These are phyloP conservation scores for Geotrichum aggregatum DNA, from an alignment of 1,139 yeast species.

Conservation along the genomic window DNA sequence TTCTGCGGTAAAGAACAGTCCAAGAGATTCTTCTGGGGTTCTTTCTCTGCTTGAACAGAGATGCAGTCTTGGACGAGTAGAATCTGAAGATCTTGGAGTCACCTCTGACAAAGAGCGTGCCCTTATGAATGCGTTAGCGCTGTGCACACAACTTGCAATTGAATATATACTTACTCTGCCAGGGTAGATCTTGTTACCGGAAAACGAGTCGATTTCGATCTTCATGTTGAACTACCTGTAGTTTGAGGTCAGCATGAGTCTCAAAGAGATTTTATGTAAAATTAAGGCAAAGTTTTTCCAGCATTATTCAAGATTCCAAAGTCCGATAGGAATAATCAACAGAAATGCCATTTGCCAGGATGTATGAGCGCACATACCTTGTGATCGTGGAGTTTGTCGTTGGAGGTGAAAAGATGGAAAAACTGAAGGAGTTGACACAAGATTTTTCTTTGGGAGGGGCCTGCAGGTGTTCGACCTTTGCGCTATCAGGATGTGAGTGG, in stretches of 20 bases:
- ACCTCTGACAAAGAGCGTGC: constrained; percentile 98
- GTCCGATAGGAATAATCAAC: background rate
- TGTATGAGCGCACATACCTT: constrained; percentile 5
- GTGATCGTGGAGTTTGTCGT: constrained; percentile 11
- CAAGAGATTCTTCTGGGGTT: constrained; percentile 99
- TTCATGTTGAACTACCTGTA: constrained; percentile 57
- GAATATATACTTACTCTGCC: constrained; percentile 57
- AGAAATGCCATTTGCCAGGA: background rate
- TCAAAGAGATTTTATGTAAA: background rate
- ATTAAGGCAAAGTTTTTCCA: too few species aligned
- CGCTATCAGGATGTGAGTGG: background rate
- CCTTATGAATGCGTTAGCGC: constrained; percentile 36
- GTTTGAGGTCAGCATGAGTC: background rate
- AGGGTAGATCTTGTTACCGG: constrained; percentile 99
- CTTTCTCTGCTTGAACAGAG: constrained; percentile 99
- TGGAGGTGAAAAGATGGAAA: constrained; percentile 9
- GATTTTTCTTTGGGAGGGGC: background rate
- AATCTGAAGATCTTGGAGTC: constrained; percentile 99
- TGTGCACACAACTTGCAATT: too few species aligned
- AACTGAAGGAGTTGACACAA: background rate
- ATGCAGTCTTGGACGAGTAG: constrained; percentile 96
- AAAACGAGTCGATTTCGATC: constrained; percentile 99
- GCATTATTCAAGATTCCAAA: background rate
- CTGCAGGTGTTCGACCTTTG: background rate
- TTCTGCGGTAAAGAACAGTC: constrained; percentile 99